A percentile compares a stretch with the other conserved stretches of the same genome.
phyloP scores from a whole-genome alignment of 2,329 filamentous ascomycete species.

The Metarhizium guizhouense region DNA sequence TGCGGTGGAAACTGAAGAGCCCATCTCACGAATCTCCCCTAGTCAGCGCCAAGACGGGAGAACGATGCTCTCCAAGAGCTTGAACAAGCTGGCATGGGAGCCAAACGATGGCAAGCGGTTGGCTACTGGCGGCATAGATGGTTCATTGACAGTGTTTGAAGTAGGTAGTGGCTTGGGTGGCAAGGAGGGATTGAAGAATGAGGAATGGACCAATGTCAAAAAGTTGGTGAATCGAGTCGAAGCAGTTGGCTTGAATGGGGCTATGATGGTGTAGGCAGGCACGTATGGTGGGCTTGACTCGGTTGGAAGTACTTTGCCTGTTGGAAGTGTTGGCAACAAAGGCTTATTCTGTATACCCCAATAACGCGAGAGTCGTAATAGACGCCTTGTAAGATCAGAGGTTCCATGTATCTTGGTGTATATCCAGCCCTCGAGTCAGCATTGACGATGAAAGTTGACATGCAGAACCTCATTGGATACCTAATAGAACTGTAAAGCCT shows the following conservation, averaged over 20 bases:
- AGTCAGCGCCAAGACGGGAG: constrained; percentile 55
- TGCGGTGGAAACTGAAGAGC: constrained; percentile 85
- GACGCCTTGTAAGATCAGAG: not conserved
- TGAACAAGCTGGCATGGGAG: constrained; percentile 96
- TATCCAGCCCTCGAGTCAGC: not conserved
- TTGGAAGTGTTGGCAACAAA: not conserved
- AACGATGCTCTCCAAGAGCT: constrained; percentile 68
- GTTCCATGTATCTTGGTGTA: not conserved
- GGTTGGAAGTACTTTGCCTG: not conserved
- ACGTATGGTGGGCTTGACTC: too few relatives aligned
- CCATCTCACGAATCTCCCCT: constrained; percentile 71
- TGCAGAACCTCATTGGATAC: too few relatives aligned
- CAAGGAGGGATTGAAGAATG: constrained; percentile 71
- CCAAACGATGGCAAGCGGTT: constrained; percentile 76
- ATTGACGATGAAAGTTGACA: too few relatives aligned
- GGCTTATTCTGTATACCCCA: constrained; percentile 3
- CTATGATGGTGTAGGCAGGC: constrained; percentile 17
- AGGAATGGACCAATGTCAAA: constrained; percentile 93
- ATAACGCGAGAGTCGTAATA: not conserved
- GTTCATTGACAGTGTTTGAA: constrained; percentile 85
- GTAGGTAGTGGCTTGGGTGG: constrained; percentile 75
- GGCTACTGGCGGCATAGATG: constrained; percentile 87
- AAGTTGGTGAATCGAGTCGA: constrained; percentile 74
- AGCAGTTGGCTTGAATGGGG: constrained; percentile 43
- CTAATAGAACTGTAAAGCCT: too few relatives aligned